Conservation (phyloP, 1,139 yeast species). For the Hyphopichia fennica region DNA sequence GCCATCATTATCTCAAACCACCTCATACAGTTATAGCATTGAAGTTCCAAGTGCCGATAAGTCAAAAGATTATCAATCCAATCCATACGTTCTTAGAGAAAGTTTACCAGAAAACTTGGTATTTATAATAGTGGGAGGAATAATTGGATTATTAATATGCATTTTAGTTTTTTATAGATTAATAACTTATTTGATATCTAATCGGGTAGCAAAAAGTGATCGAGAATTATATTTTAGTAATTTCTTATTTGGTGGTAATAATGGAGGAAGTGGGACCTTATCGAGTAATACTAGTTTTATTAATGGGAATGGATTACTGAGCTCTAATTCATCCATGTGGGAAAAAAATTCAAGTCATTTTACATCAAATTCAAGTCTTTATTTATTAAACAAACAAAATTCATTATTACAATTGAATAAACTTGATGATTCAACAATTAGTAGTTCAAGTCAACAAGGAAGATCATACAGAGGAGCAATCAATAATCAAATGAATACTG, state of each 20-base stretch:
- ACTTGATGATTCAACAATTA: background rate
- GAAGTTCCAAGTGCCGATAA: constrained; percentile 13
- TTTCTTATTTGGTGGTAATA: constrained; percentile 6
- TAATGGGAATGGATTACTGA: constrained; percentile 4
- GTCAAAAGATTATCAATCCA: constrained; percentile 7
- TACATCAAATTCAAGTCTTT: constrained; percentile 2
- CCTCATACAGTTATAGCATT: constrained; percentile 16
- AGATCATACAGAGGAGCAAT: constrained; percentile 22
- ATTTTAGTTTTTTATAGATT: constrained; percentile 22
- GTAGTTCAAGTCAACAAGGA: constrained; percentile 17
- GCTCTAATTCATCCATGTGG: constrained; percentile 30
- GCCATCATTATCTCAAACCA: constrained; percentile 1
- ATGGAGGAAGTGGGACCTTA: background rate
- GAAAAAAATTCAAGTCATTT: constrained; percentile 15
- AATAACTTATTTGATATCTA: constrained; percentile 21
- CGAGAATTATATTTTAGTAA: constrained; percentile 31
- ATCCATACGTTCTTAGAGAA: constrained; percentile 35
- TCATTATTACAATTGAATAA: constrained; percentile 4
- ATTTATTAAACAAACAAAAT: constrained; percentile 12
- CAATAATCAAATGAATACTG: constrained; percentile 1
- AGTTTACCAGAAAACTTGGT: constrained; percentile 35
- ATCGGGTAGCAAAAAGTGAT: constrained; percentile 36
- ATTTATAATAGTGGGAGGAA: constrained; percentile 44
- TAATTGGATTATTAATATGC: constrained; percentile 27
- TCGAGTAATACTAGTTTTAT: constrained; percentile 1